phyloP scores from a whole-genome alignment of 345 rosid genomes.

The Mallotus nudiflorus region DNA sequence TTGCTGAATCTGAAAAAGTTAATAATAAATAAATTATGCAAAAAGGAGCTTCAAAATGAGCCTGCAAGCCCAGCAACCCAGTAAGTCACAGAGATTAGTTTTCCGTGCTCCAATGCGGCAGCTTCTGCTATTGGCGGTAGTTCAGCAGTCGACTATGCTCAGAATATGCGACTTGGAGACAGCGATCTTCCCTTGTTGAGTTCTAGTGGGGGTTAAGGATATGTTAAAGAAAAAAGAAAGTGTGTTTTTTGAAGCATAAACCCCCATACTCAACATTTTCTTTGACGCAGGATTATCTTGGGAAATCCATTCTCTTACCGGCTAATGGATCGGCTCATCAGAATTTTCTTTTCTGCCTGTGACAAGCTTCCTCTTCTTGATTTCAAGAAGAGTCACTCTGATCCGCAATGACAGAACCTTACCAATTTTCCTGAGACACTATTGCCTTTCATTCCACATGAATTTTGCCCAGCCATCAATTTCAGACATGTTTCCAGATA shows the following conservation, averaged over 20 bases:
- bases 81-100: conserved; percentile 12
- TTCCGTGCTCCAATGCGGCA: conserved; percentile 8
- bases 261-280: conserved; percentile 87
- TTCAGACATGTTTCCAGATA: conserved; percentile 66
- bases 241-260: conserved; percentile 47
- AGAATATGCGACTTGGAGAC: conserved; percentile 20
- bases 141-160: conserved; percentile 16
- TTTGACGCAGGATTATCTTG: conserved; percentile 89
- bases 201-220: conserved; percentile 51
- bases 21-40: not conserved
- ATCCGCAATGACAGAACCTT: conserved; percentile 65
- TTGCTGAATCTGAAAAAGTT: conserved; percentile 2
- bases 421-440: conserved; percentile 55
- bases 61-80: conserved; percentile 12
- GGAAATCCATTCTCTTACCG: conserved; percentile 54
- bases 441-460: conserved; percentile 76
- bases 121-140: conserved; percentile 2
- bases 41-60: conserved; percentile 5
- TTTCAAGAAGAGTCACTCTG: conserved; percentile 58
- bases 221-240: conserved; percentile 36
- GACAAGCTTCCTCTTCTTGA: conserved; percentile 70
- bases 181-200: conserved; percentile 42
- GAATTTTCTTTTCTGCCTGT: conserved; percentile 56
- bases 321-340: conserved; percentile 68
- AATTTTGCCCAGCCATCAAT: conserved; percentile 64